Base-by-base conservation (phyloP, 2,329 filamentous ascomycete genomes). In the Lasiodiplodia sp. region DNA sequence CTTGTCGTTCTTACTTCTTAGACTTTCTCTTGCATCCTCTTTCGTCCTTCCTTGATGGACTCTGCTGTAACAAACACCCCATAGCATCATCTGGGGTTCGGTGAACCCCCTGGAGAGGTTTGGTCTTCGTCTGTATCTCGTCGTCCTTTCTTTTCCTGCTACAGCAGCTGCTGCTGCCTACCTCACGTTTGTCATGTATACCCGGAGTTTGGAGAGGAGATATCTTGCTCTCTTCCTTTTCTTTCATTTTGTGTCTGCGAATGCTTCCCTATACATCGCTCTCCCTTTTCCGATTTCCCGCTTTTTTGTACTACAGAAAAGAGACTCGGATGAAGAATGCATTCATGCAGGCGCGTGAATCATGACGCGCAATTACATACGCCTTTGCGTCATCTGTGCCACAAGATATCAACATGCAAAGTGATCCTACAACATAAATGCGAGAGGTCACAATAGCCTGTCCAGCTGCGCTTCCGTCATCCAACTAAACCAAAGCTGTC, bases 111-210 rank as follows among this genome's bases (percentile, higher is more conserved):
- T 37, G 6, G 31, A 37, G 55, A 57, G 55, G 16, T 40, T 25
- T 38, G 3, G 18, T 55, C 34, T n/a, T 28, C 34, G 23, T 16
- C 18, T n/a, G 18, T 56, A 28, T n/a, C 52, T 7, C 31, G 37
- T 56, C 52, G 7, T 55, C 10, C 31, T 25, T 60, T 60, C 21
- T 23, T 47, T 60, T 40, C 37, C 37, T 10, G 5, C 56, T 16
- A 37, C 56, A 25, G 37, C 37, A 25, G 8, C n/a, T 28, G 14
- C 21, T n/a, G 56, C 37, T 28, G 37, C 21, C 37, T 58, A 14
- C n/a, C 23, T 31, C 40, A 38, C 44, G 44, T 47, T 47, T 10
- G 57, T 62, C 57, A 62, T n/a, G 57, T 62, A 62, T 62, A 62
- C 57, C 57, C 57, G 57, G 38, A 31, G 57, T 62, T 49, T 16